These are phyloP conservation scores for Claviceps africana DNA, from an alignment of 2,329 filamentous ascomycete genomes.

Conservation along the genomic window DNA sequence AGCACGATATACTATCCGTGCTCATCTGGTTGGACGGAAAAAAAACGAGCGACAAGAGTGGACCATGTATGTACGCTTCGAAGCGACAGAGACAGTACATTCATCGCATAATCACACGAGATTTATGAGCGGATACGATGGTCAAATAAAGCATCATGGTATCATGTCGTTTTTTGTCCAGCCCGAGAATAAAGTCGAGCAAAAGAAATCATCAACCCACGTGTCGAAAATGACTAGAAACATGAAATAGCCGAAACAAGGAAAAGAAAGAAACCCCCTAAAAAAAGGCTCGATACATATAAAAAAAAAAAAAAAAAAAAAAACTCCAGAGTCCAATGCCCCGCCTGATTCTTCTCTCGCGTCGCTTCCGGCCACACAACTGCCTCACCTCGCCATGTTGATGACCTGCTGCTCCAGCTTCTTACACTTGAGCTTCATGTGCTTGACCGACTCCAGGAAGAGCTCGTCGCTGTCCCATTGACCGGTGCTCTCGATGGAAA, in stretches of 20 bases:
- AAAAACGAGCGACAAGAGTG: not conserved
- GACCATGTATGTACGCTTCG: not conserved
- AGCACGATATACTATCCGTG: no score
- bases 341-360: not conserved
- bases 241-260: not conserved
- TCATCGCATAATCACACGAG: not conserved
- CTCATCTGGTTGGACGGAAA: not conserved
- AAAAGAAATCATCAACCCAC: not conserved
- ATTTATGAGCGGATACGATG: no score
- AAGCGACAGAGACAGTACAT: not conserved
- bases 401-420: constrained; percentile 57
- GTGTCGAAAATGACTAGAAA: not conserved
- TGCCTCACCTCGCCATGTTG: constrained; percentile 41
- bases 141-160: constrained; percentile 14
- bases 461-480: constrained; percentile 90
- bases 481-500: constrained; percentile 84
- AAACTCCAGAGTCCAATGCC: not conserved
- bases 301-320: not conserved
- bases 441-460: constrained; percentile 77
- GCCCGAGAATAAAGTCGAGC: constrained; percentile 6
- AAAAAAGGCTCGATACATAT: not conserved
- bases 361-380: not conserved
- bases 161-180: constrained; percentile 20
- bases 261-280: not conserved
- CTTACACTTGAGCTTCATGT: constrained; percentile 74